Percentiles rank a stretch among this genome's conserved stretches.
phyloP scores from a whole-genome alignment of 2,329 filamentous ascomycete genomes.

The Tolypocladium endophyticum region DNA sequence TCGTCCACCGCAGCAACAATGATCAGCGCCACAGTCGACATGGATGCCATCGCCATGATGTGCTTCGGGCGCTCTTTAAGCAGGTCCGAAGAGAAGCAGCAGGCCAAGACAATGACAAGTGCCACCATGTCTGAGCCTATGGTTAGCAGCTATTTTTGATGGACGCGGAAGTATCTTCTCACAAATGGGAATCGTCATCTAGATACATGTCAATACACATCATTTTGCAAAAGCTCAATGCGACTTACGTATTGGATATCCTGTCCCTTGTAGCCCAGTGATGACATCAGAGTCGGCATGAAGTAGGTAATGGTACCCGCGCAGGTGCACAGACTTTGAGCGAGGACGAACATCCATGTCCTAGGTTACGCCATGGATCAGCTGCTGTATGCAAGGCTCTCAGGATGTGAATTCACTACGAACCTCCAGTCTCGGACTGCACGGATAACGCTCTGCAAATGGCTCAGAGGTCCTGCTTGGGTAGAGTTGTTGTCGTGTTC shows the following conservation, averaged over 20 bases:
- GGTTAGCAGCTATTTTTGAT: not conserved
- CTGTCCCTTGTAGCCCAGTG: conserved; percentile 2
- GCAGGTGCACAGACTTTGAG: conserved; percentile 2
- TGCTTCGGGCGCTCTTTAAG: conserved; percentile 3
- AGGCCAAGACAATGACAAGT: conserved; percentile 1
- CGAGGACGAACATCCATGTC: conserved; percentile 3
- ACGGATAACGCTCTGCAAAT: conserved; percentile 1
- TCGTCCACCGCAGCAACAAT: conserved; percentile 1
- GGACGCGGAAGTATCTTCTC: not conserved
- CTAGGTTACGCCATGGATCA: not conserved
- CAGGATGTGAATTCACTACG: not conserved
- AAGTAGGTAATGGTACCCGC: conserved; percentile 5
- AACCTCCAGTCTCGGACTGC: conserved; percentile 2
- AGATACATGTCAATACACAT: not conserved
- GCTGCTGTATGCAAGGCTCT: too few species aligned
- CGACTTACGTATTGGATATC: conserved; percentile 2
- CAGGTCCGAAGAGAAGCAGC: conserved; percentile 4
- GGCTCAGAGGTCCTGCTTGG: not conserved
- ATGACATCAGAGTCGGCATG: conserved; percentile 1
- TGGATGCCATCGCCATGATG: conserved; percentile 1
- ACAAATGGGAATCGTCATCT: conserved; percentile 5
- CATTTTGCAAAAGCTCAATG: too few species aligned
- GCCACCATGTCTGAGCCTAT: conserved; percentile 1
- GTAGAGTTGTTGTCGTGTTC: conserved; percentile 1
- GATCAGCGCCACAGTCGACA: conserved; percentile 1